Percentiles rank a stretch among this genome's conserved stretches.
Evolutionary conservation across 129 eudicot genomes (phyloP).

Genomic region (Centella asiatica): DNA sequence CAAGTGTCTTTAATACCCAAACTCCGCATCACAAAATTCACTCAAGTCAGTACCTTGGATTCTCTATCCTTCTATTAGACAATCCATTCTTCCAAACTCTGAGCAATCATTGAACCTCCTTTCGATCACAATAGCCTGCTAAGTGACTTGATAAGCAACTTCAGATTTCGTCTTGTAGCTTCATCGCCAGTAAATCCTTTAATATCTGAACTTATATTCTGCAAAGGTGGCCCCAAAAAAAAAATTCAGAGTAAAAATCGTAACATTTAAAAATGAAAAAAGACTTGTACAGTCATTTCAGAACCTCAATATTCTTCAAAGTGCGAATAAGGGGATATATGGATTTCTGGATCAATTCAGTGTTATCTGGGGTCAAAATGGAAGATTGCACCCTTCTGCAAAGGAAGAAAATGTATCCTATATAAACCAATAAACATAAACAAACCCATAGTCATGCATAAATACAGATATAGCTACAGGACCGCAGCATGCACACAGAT

Average conservation of each 20-base stretch:
- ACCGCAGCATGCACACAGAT: background rate
- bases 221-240: constrained; percentile 12
- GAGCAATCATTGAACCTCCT: background rate
- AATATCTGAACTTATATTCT: constrained; percentile 83
- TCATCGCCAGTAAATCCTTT: constrained; percentile 88
- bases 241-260: background rate
- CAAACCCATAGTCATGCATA: background rate
- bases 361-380: constrained; percentile 81
- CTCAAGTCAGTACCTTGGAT: background rate
- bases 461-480: no score
- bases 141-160: constrained; percentile 69
- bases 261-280: background rate
- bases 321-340: constrained; percentile 76
- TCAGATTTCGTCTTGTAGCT: constrained; percentile 71
- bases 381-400: constrained; percentile 69
- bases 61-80: background rate
- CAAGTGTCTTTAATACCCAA: constrained; percentile 17
- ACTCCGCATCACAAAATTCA: constrained; percentile 6
- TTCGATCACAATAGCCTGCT: constrained; percentile 55
- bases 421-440: background rate
- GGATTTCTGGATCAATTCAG: constrained; percentile 76
- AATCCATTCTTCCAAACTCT: background rate
- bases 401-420: background rate
- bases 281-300: constrained; percentile 1
- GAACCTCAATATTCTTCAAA: constrained; percentile 82